Evolutionary conservation across 148 eudicot species (phyloP), one percentile per base, ranked within the genome.

Genomic region (Fagopyrum esculentum): DNA sequence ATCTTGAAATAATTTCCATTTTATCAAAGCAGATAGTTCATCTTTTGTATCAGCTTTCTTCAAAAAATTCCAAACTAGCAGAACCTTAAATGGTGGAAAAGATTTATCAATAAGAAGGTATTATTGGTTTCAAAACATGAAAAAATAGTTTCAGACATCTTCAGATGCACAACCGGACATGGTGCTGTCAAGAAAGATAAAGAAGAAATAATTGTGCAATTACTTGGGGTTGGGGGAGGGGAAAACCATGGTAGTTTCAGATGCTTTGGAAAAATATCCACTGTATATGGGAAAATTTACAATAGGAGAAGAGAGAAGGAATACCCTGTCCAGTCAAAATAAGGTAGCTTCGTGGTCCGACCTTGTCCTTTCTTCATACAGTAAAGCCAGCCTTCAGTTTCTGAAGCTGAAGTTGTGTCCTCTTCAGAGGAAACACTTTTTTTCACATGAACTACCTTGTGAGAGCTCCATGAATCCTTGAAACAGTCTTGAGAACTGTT

Each of bases 291-390:
- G 70, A 64, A 35, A 64, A 13, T 1, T 35, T 5, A 30, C 12
- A 4, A 35, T 35, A 45, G 4, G 70, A 40, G 45, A 3, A 61
- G 44, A 61, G 9, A 64, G n/a, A 19, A 50, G 5, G 29, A 51
- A 80, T 95, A 95, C 99, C 99, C 99, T 26, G 96, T 90, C 99
- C 99, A 95, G 59, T 92, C 94, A 80, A 90, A 95, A 66, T 85
- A 79, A 9, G 99, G 99, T 68, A 87, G 82, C 77, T 92, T 89
- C 48, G 90, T 79, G 40, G 97, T 80, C 70, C 97, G 88, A 68
- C 90, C 71, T 76, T 95, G 97, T 79, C 99, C 99, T 86, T 86
- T 95, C 82, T 82, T 89, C 78, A 89, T 72, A 86, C 97, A 92
- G 80, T 92, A 95, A 76, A 87, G 89, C 99, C 96, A 95, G 71